Percentiles rank a stretch among this genome's conserved stretches.
These are phyloP conservation scores for Shiraia sp. DNA, from an alignment of 2,329 filamentous ascomycete species.

Conservation along the genomic window DNA sequence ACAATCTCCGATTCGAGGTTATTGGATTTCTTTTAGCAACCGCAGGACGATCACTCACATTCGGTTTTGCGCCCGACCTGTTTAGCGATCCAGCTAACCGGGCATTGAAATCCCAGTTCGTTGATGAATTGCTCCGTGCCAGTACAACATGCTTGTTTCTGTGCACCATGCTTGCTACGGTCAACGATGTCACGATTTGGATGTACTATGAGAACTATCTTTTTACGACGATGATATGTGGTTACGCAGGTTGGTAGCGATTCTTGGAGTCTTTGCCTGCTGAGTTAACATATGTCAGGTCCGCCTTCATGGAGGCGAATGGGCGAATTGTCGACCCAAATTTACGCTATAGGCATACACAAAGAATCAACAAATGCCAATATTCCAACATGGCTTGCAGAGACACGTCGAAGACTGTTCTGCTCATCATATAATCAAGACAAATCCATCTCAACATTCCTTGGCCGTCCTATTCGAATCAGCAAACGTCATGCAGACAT, in stretches of 20 bases:
- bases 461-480: slow-evolving; percentile 37
- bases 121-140: slow-evolving; percentile 37
- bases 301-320: slow-evolving; percentile 40
- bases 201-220: slow-evolving; percentile 43
- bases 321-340: slow-evolving; percentile 33
- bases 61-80: slow-evolving; percentile 24
- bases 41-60: slow-evolving; percentile 40
- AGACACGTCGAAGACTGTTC: slow-evolving; percentile 35
- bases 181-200: slow-evolving; percentile 45
- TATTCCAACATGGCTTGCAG: slow-evolving; percentile 32
- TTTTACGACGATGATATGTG: slow-evolving; percentile 42
- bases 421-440: slow-evolving; percentile 36
- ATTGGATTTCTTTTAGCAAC: slow-evolving; percentile 45
- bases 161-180: slow-evolving; percentile 43
- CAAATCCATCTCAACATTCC: slow-evolving; percentile 40
- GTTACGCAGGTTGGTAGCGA: slow-evolving; percentile 40
- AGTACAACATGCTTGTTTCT: slow-evolving; percentile 45
- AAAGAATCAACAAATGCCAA: slow-evolving; percentile 29
- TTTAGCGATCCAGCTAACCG: slow-evolving; percentile 23
- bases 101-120: slow-evolving; percentile 22
- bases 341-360: slow-evolving; percentile 39
- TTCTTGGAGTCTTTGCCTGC: not conserved
- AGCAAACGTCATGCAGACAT: slow-evolving; percentile 36
- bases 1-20: slow-evolving; percentile 45
- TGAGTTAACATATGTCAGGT: slow-evolving; percentile 10